Conservation (phyloP, 2,329 filamentous ascomycete genomes). For the Cladosporium cucumerinum region DNA sequence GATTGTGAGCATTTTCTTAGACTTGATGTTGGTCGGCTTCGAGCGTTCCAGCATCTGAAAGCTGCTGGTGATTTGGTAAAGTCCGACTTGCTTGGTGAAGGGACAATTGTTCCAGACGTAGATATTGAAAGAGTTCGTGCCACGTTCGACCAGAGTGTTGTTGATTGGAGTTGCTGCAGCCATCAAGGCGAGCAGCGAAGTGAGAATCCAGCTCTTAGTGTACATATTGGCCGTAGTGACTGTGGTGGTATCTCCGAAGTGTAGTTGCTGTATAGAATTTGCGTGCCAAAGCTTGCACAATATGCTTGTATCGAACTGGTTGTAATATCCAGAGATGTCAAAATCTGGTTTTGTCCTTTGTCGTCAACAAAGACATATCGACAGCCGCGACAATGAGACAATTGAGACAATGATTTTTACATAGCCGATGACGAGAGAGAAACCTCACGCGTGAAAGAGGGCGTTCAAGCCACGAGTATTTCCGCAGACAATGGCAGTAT, state of each 20-base stretch:
- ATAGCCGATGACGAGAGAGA: neutral
- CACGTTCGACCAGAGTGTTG: constrained; percentile 14
- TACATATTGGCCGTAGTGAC: constrained; percentile 7
- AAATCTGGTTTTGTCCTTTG: constrained; percentile 4
- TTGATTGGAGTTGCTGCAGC: constrained; percentile 4
- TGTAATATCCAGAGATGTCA: neutral
- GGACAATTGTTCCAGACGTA: constrained; percentile 30
- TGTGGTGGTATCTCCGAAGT: neutral
- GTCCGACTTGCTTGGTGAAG: constrained; percentile 26
- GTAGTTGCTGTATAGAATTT: neutral
- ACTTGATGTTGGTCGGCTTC: constrained; percentile 20
- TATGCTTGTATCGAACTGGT: neutral
- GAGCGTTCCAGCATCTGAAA: constrained; percentile 27
- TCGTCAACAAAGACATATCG: neutral
- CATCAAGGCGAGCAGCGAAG: constrained; percentile 13
- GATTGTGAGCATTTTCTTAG: constrained; percentile 21
- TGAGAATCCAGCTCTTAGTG: constrained; percentile 8
- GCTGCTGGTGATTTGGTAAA: constrained; percentile 27
- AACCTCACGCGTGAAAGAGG: neutral
- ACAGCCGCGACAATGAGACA: neutral
- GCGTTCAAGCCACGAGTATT: constrained; percentile 1
- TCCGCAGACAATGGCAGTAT: neutral
- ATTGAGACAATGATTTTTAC: constrained; percentile 7
- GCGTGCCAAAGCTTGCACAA: neutral
- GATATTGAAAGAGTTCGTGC: constrained; percentile 26